A percentile compares a stretch with the other conserved stretches of the same genome.
phyloP scores from a whole-genome alignment of 306 rosid genomes.

The Hippophae tibetana region DNA sequence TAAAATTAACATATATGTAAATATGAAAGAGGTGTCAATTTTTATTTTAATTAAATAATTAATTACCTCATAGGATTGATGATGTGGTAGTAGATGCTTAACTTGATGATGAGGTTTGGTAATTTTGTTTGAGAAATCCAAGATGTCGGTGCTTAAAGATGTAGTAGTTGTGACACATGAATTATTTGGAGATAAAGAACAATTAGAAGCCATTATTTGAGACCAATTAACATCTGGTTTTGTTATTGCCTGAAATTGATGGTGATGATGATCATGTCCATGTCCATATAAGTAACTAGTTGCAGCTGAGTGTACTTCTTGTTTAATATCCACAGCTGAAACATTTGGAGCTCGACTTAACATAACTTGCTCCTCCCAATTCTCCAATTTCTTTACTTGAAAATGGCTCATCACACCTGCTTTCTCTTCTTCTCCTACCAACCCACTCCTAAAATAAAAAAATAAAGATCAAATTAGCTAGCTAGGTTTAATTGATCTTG shows the following conservation, averaged over 20 bases:
- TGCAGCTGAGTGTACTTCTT: constrained; percentile 30
- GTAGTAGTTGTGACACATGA: constrained; percentile 53
- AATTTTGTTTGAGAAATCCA: constrained; percentile 70
- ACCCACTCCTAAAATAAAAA: constrained; percentile 49
- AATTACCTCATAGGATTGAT: constrained; percentile 74
- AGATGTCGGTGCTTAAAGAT: constrained; percentile 54
- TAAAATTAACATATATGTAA: no score
- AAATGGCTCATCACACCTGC: constrained; percentile 27
- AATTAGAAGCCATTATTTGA: constrained; percentile 23
- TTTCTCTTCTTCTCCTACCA: constrained; percentile 58
- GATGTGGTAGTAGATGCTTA: constrained; percentile 51
- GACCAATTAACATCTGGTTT: constrained; percentile 34
- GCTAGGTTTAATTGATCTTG: no score
- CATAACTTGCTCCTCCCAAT: constrained; percentile 36
- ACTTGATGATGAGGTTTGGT: constrained; percentile 15
- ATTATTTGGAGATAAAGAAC: constrained; percentile 47
- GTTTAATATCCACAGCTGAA: constrained; percentile 45
- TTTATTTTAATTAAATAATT: background rate
- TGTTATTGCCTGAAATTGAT: constrained; percentile 20
- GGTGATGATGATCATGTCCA: constrained; percentile 25
- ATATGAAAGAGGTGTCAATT: constrained; percentile 1
- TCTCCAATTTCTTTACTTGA: constrained; percentile 53
- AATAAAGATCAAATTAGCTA: background rate
- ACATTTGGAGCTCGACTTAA: constrained; percentile 29
- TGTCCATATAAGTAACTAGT: constrained; percentile 48